Evolutionary conservation across 148 eudicot species (phyloP), one percentile per base, ranked within the genome.

Genomic region (Arbutus unedo): DNA sequence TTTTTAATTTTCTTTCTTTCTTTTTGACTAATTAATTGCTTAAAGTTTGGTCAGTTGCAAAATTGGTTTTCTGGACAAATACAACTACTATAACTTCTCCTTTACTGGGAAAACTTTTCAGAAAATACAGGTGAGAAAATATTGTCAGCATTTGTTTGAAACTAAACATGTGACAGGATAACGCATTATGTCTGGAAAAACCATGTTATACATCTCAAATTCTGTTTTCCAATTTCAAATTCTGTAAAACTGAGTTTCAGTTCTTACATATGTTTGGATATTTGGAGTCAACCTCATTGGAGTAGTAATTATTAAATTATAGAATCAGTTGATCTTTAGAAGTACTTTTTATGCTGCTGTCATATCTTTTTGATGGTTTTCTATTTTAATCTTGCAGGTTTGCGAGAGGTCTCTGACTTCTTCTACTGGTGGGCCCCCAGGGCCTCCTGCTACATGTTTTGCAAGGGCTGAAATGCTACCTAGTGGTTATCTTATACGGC

Each of bases 391-490:
- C 21, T 23, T 85, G 86, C 90, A 91, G 94, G 82, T 91, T 19
- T 91, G 91, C 79, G 94, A 91, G 83, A 86, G 94, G 74, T 91
- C 94, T 51, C 84, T 91, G 81, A 85, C 89, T 3, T 74, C 89
- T 50, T 47, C 91, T 25, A 85, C 85, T 43, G 94, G 92, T 77
- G 92, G 90, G 70, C 94, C 94, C 49, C 60, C 84, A 11, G 92
- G 91, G 18, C 91, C 92, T 54, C 76, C 91, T 59, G 14, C 88
- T 53, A 56, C 91, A 19, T 84, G 85, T 84, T 91, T 90, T 83
- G 90, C 81, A 23, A 90, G 94, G 84, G 92, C 91, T 72, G 92
- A 90, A 49, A 85, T 91, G 89, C 89, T 88, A 78, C 92, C 94
- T 55, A 90, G 92, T 81, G 94, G 94, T 23, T 91, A 76, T 82